These are phyloP conservation scores for Neonectria magnoliae DNA, from an alignment of 2,329 filamentous ascomycete species.

Conservation along the genomic window DNA sequence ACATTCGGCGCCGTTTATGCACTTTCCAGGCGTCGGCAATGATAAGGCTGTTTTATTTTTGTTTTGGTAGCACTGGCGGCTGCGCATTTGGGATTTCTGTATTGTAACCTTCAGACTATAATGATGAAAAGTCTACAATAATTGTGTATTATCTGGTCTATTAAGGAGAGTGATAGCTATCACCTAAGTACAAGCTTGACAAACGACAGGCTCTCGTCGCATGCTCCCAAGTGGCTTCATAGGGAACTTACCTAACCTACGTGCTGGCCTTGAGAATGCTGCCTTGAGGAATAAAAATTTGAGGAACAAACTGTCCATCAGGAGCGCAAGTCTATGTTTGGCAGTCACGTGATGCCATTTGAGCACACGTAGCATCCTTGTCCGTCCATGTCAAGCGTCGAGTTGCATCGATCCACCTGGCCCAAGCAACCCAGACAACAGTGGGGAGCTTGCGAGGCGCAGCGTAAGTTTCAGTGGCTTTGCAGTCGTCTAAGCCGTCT, in stretches of 20 bases:
- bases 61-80: conserved; percentile 34
- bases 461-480: conserved; percentile 39
- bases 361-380: conserved; percentile 23
- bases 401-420: conserved; percentile 28
- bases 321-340: no score
- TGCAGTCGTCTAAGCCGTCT: conserved; percentile 11
- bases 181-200: background rate
- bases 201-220: no score
- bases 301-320: no score
- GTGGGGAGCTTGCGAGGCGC: conserved; percentile 40
- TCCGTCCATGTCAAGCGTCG: conserved; percentile 16
- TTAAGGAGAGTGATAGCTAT: background rate
- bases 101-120: conserved; percentile 37
- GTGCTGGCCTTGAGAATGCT: background rate
- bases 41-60: conserved; percentile 36
- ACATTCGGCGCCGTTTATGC: conserved; percentile 40
- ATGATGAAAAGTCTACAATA: conserved; percentile 41
- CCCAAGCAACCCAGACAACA: conserved; percentile 8
- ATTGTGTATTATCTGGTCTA: background rate
- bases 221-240: no score
- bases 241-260: no score
- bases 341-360: conserved; percentile 32
- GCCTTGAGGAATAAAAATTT: no score
- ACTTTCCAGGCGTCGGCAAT: conserved; percentile 42
- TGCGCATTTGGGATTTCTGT: conserved; percentile 37